phyloP scores from a whole-genome alignment of 129 eudicot species.

The Flaveria bidentis region DNA sequence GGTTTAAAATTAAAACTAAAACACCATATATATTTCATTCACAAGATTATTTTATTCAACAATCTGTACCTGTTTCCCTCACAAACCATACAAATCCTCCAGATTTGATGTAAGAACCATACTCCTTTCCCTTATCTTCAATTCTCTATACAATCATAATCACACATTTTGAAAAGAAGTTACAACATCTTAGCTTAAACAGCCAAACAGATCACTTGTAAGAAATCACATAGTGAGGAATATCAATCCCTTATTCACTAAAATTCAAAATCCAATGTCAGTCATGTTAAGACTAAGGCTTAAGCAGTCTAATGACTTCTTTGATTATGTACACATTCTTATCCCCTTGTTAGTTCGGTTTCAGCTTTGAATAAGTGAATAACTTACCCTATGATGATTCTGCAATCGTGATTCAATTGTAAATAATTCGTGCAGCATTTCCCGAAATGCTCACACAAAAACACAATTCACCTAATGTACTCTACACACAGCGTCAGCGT shows the following conservation, averaged over 20 bases:
- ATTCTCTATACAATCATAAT: constrained; percentile 54
- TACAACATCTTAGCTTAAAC: not conserved
- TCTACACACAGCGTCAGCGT: not conserved
- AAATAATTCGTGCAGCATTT: not conserved
- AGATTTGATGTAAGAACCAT: constrained; percentile 70
- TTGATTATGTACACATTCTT: constrained; percentile 10
- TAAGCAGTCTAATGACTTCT: not conserved
- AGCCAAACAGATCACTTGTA: constrained; percentile 9
- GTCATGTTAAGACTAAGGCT: not conserved
- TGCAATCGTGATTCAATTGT: not conserved
- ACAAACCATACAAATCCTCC: constrained; percentile 93
- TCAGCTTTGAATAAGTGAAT: not conserved
- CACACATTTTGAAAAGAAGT: not conserved
- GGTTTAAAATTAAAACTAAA: constrained; percentile 13
- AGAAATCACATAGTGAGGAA: constrained; percentile 18
- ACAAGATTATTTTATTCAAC: not conserved
- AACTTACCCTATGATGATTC: not conserved
- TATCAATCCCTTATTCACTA: constrained; percentile 19
- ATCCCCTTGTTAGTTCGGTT: not conserved
- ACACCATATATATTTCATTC: not conserved
- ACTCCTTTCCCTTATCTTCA: constrained; percentile 90
- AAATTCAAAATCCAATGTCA: not conserved
- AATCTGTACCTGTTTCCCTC: constrained; percentile 83
- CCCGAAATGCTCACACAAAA: not conserved
- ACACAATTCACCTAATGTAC: not conserved